Base-by-base conservation (phyloP, 768 basidiomycete genomes). In the Psilocybe cyanescens region DNA sequence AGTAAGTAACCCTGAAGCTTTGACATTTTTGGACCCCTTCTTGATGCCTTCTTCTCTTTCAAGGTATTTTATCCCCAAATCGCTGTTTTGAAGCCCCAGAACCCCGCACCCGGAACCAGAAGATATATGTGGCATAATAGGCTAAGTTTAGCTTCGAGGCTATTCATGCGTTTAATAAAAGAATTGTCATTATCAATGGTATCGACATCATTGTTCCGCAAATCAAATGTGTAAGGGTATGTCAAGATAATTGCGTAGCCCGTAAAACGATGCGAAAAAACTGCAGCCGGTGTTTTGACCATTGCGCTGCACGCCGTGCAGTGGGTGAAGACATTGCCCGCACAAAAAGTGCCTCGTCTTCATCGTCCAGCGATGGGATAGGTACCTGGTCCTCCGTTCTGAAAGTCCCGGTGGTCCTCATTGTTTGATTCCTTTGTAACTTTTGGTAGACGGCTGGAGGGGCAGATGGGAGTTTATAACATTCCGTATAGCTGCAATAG, bases 391-490 rank as follows among this genome's bases (percentile, higher is more conserved):
- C 19, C n/a, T 46, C 56, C 33, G n/a, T 33, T 17, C 44, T 41
- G 8, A 57, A 37, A 8, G 31, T 7, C 12, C n/a, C 28, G 3
- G 33, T 12, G 3, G 29, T 53, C 17, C 55, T 39, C 31, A 16
- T 16, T 5, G 48, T 53, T 41, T 57, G 39, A 19, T 62, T 16
- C 19, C 39, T 47, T 29, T 50, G 50, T 1, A 56, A 29, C 8
- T 53, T 62, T 35, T 61, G 67, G 50, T 65, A 67, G n/a, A 61
- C 58, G 28, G 67, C 64, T 8, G 65, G 61, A 11, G 64, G 64
- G 4, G 57, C 62, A 2, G 59, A 55, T 19, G 67, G 67, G 35
- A 68, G 62, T 3, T 49, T 58, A 16, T 63, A 57, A 14, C 47
- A 49, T 2, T 56, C 51, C 30, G 63, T 33, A 49, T 59, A 62